Evolutionary conservation across 495 filamentous ascomycete genomes (phyloP).

Genomic region (Penicillium goetzii): DNA sequence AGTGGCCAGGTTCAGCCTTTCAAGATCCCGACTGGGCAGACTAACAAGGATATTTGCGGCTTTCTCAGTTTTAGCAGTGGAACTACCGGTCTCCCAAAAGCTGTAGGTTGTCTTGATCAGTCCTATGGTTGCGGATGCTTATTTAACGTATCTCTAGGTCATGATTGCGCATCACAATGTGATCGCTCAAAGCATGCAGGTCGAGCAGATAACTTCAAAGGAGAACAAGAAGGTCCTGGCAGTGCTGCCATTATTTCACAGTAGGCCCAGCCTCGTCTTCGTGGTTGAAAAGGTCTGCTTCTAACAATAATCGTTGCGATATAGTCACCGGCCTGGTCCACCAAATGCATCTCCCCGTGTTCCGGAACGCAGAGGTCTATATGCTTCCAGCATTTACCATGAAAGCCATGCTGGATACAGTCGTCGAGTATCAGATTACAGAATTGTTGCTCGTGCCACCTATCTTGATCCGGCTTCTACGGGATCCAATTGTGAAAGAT

Average conservation of each 20-base stretch:
- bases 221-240: slow-evolving; percentile 55
- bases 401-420: slow-evolving; percentile 55
- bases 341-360: slow-evolving; percentile 60
- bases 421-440: slow-evolving; percentile 54
- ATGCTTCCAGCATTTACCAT: slow-evolving; percentile 65
- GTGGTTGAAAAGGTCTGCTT: neutral
- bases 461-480: slow-evolving; percentile 68
- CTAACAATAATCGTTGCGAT: slow-evolving; percentile 9
- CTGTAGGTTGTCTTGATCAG: slow-evolving; percentile 22
- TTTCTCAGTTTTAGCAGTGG: slow-evolving; percentile 60
- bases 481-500: slow-evolving; percentile 62
- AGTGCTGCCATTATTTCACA: slow-evolving; percentile 60
- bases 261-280: slow-evolving; percentile 13
- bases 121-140: slow-evolving; percentile 37
- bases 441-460: slow-evolving; percentile 72
- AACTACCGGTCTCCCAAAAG: slow-evolving; percentile 37
- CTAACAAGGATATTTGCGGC: slow-evolving; percentile 57
- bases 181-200: slow-evolving; percentile 64
- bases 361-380: slow-evolving; percentile 59
- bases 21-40: slow-evolving; percentile 51
- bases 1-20: slow-evolving; percentile 45
- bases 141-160: slow-evolving; percentile 44
- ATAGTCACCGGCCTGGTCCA: slow-evolving; percentile 61
- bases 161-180: slow-evolving; percentile 68
- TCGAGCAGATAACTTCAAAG: slow-evolving; percentile 49